phyloP scores from a whole-genome alignment of 2,329 filamentous ascomycete genomes.

The Xylariaceae sp. region DNA sequence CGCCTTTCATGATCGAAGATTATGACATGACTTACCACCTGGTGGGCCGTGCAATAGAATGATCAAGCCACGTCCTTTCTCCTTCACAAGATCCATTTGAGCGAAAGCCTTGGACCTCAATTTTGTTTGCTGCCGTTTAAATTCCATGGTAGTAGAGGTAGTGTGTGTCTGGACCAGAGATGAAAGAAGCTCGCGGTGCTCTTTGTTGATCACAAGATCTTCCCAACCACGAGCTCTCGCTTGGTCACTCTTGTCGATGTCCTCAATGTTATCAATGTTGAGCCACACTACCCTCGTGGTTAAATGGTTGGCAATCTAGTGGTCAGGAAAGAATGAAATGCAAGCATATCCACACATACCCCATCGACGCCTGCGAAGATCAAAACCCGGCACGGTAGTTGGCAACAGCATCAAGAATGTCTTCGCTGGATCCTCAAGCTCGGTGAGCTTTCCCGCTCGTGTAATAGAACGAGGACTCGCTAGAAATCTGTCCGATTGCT shows the following conservation, averaged over 20 bases:
- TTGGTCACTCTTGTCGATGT: constrained; percentile 1
- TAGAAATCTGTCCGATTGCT: background rate
- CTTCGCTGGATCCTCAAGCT: background rate
- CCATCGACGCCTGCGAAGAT: background rate
- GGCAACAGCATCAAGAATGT: background rate
- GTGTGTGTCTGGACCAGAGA: background rate
- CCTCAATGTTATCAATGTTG: background rate
- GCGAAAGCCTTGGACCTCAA: too few relatives aligned
- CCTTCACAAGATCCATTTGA: background rate
- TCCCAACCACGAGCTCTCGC: constrained; percentile 3
- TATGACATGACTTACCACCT: too few relatives aligned
- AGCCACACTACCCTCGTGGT: background rate
- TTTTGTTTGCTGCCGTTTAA: too few relatives aligned
- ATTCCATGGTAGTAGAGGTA: too few relatives aligned
- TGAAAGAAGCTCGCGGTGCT: constrained; percentile 1
- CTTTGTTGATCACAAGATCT: constrained; percentile 1
- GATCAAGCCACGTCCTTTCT: background rate
- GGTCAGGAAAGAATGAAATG: background rate
- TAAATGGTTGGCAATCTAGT: background rate
- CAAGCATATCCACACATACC: constrained; percentile 2
- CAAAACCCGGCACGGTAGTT: background rate
- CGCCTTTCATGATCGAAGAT: too few relatives aligned
- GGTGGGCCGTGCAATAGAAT: background rate
- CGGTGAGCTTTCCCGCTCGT: background rate
- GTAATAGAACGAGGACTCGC: background rate